These are phyloP conservation scores for Lignosus rhinocerotis DNA, from an alignment of 1,284 basidiomycete genomes.

Conservation along the genomic window DNA sequence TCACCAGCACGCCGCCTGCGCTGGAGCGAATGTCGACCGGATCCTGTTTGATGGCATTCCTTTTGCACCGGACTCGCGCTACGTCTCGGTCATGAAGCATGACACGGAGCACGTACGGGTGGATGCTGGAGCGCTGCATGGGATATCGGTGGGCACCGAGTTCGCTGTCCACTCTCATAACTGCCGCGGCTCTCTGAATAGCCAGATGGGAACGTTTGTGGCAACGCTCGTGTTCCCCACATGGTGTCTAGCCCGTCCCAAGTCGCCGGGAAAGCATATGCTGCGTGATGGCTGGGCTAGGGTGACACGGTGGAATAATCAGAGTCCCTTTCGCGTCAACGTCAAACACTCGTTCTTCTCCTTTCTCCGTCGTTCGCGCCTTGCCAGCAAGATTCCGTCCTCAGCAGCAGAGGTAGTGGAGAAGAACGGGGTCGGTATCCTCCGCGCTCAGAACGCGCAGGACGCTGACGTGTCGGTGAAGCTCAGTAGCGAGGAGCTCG, in stretches of 20 bases:
- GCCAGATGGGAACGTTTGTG: constrained; percentile 47
- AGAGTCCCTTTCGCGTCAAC: constrained; percentile 48
- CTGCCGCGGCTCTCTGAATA: constrained; percentile 54
- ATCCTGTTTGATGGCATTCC: constrained; percentile 56
- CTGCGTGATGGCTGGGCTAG: constrained; percentile 54
- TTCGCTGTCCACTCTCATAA: constrained; percentile 63
- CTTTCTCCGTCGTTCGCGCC: constrained; percentile 40
- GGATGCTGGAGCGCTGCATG: constrained; percentile 58
- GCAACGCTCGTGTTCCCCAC: constrained; percentile 55
- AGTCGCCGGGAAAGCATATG: constrained; percentile 34
- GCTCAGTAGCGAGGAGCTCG: constrained; percentile 36
- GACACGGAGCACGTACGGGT: constrained; percentile 45
- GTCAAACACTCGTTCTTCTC: constrained; percentile 40
- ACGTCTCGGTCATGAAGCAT: constrained; percentile 44
- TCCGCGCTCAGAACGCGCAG: constrained; percentile 36
- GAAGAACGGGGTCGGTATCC: constrained; percentile 36
- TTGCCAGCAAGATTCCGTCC: constrained; percentile 30
- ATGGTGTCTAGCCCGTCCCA: constrained; percentile 53
- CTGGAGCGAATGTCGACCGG: constrained; percentile 50
- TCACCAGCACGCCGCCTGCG: constrained; percentile 50
- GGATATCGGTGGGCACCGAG: constrained; percentile 58
- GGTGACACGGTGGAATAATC: constrained; percentile 56
- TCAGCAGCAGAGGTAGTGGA: constrained; percentile 28
- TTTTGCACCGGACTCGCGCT: constrained; percentile 49
- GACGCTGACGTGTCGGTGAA: constrained; percentile 44